Base-by-base conservation (phyloP, 2,329 filamentous ascomycete species). In the Fusarium sp. region DNA sequence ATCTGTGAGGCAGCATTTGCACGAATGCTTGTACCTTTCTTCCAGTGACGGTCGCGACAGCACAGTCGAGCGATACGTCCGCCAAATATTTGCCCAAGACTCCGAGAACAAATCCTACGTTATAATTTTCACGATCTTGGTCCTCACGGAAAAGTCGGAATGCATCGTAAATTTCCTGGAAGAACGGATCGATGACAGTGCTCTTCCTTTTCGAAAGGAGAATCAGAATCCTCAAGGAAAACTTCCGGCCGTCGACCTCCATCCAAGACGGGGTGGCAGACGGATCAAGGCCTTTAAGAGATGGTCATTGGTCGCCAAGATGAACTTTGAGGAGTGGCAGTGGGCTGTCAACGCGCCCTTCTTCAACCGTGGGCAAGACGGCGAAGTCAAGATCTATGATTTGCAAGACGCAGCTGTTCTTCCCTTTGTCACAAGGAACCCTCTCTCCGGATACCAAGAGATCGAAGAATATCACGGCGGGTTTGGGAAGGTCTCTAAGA, bases 401-500 rank as follows among this genome's bases (percentile, higher is more conserved):
- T 27, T 59, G 20, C 61, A 45, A 6, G 54, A 63, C 10, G 25
- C 54, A 10, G 54, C 45, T 2, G 47, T 52, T 6, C 31, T 63
- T 6, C 54, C 61, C 1, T 63, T 59, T 38, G 20, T 35, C 14
- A 59, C 22, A 12, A 15, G 22, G 3, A 41, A 54, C 18, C 17
- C 36, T 9, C 10, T 7, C 4, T 39, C 50, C 6, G 38, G 38
- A 17, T n/a, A 54, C 27, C 50, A 54, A 29, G 36, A 41, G 25
- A 41, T 54, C 7, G 39, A 63, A 17, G 39, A 57, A 25, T 25
- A 45, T 36, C 54, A 39, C 7, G 61, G 45, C 7, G 61, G 54
- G 1, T 63, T 63, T 45, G 61, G 54, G 10, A 59, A 63, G n/a
- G 54, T 63, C 25, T 45, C 54, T 15, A 63, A 59, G 36, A 53